Percentiles rank a stretch among this genome's conserved stretches.
These are phyloP conservation scores for Pichia occidentalis DNA, from an alignment of 805 yeast species.

Conservation along the genomic window DNA sequence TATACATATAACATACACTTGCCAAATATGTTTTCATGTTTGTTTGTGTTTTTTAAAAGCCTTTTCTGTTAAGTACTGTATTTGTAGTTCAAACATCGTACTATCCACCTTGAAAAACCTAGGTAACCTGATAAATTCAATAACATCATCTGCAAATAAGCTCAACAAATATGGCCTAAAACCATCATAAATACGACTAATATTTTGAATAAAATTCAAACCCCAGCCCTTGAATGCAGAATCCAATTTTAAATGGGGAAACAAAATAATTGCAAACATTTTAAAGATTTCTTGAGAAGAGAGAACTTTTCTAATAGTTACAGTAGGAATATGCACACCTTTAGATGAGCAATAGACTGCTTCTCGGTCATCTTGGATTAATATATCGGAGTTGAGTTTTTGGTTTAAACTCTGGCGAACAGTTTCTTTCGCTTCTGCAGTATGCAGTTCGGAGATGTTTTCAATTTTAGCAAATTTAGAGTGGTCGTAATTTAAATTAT, in stretches of 20 bases:
- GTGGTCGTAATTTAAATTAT: too few relatives aligned
- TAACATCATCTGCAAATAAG: slow-evolving; percentile 16
- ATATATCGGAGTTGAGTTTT: background rate
- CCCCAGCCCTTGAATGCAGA: slow-evolving; percentile 6
- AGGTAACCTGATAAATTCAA: slow-evolving; percentile 20
- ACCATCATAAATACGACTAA: slow-evolving; percentile 15
- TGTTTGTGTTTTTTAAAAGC: background rate
- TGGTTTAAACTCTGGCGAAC: background rate
- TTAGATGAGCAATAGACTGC: slow-evolving; percentile 8
- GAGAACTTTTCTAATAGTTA: slow-evolving; percentile 13
- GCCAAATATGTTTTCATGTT: background rate
- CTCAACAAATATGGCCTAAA: slow-evolving; percentile 20
- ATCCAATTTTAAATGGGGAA: slow-evolving; percentile 15
- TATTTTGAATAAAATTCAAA: background rate
- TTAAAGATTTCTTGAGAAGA: slow-evolving; percentile 16
- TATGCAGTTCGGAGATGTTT: too few relatives aligned
- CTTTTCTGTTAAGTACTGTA: slow-evolving; percentile 11
- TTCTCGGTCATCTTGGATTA: slow-evolving; percentile 10
- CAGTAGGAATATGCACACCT: slow-evolving; percentile 13
- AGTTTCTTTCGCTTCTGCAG: background rate
- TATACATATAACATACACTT: background rate
- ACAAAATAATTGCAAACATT: slow-evolving; percentile 15
- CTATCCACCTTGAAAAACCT: slow-evolving; percentile 19
- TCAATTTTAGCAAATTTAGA: too few relatives aligned
- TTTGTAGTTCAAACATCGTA: slow-evolving; percentile 21